These are phyloP conservation scores for Trichosporon asahii DNA, from an alignment of 1,284 basidiomycete species.

Conservation along the genomic window DNA sequence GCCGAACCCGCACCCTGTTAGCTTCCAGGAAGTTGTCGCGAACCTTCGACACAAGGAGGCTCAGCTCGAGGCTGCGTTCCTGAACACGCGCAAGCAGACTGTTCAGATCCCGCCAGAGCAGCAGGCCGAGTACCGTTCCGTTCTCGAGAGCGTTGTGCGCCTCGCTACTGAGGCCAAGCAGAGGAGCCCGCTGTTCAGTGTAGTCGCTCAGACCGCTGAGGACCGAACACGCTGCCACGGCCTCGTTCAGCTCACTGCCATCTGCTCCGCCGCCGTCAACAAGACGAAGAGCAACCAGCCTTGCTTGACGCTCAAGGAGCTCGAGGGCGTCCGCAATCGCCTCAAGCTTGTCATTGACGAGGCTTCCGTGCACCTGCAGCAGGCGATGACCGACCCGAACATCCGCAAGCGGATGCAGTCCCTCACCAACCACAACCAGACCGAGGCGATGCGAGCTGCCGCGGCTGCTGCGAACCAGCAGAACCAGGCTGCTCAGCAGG, in stretches of 20 bases:
- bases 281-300: slow-evolving; percentile 21
- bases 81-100: slow-evolving; percentile 19
- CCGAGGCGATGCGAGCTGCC: slow-evolving; percentile 4
- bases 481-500: background rate
- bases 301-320: slow-evolving; percentile 23
- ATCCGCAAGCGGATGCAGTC: slow-evolving; percentile 19
- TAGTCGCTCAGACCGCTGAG: slow-evolving; percentile 17
- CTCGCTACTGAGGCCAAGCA: slow-evolving; percentile 20
- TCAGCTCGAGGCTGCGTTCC: slow-evolving; percentile 23
- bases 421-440: slow-evolving; percentile 17
- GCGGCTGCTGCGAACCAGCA: slow-evolving; percentile 1
- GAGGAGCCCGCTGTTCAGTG: slow-evolving; percentile 24
- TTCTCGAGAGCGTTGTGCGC: slow-evolving; percentile 15
- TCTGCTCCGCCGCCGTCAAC: slow-evolving; percentile 17
- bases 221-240: slow-evolving; percentile 19
- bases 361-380: slow-evolving; percentile 17
- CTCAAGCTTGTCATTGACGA: slow-evolving; percentile 16
- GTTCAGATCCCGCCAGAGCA: slow-evolving; percentile 23
- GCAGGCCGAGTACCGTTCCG: slow-evolving; percentile 15
- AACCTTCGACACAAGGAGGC: slow-evolving; percentile 20
- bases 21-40: slow-evolving; percentile 18
- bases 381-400: slow-evolving; percentile 19
- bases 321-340: slow-evolving; percentile 17
- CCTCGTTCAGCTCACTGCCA: slow-evolving; percentile 21
- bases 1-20: slow-evolving; percentile 19